phyloP scores from a whole-genome alignment of 2,329 filamentous ascomycete species.

The Fusarium buharicum region DNA sequence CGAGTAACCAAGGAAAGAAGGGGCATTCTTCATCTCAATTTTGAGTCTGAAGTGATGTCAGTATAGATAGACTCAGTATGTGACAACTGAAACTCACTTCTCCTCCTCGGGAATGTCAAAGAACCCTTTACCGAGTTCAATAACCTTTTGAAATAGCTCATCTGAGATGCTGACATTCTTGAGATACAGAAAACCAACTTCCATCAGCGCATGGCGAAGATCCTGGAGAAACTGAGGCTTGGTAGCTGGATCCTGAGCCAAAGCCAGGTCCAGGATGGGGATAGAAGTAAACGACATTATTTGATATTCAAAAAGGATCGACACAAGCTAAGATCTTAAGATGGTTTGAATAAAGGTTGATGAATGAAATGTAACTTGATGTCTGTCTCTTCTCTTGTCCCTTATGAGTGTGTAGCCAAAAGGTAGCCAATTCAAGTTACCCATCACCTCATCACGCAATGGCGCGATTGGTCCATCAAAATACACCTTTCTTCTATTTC shows the following conservation, averaged over 20 bases:
- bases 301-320: background rate
- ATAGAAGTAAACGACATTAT: conserved; percentile 77
- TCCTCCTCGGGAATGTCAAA: conserved; percentile 81
- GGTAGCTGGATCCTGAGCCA: conserved; percentile 69
- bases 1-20: conserved; percentile 77
- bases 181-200: conserved; percentile 90
- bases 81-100: conserved; percentile 63
- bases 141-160: conserved; percentile 71
- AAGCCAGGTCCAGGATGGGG: conserved; percentile 79
- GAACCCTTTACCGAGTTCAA: conserved; percentile 74
- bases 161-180: conserved; percentile 80
- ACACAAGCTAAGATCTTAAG: background rate
- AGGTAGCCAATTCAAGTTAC: conserved; percentile 20
- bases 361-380: conserved; percentile 37
- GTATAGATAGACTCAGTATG: background rate
- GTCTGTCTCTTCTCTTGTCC: conserved; percentile 26
- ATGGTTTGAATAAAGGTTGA: background rate
- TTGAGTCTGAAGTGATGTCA: conserved; percentile 58
- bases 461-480: conserved; percentile 51
- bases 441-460: conserved; percentile 45
- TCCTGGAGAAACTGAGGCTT: conserved; percentile 78
- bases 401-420: conserved; percentile 13
- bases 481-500: conserved; percentile 26
- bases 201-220: conserved; percentile 79
- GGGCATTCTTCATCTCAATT: conserved; percentile 78